Evolutionary conservation across 257 asterid species (phyloP).

Genomic region (Schizonepeta tenuifolia): DNA sequence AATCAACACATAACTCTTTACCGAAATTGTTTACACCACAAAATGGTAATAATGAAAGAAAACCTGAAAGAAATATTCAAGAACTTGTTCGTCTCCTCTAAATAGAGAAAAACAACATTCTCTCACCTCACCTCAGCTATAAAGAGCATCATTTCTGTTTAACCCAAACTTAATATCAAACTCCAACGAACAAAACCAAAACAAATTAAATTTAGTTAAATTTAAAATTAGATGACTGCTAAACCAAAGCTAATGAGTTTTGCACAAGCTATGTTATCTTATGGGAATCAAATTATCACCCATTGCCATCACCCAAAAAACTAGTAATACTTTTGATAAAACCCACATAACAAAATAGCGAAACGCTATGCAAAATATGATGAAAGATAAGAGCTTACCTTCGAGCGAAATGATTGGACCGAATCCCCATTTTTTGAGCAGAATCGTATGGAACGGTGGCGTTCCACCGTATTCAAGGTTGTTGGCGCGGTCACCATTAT

Average conservation of each 20-base stretch:
- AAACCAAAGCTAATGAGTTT: neutral
- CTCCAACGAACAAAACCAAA: neutral
- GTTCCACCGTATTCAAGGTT: conserved; percentile 16
- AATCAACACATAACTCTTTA: neutral
- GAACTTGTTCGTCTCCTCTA: neutral
- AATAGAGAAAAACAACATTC: neutral
- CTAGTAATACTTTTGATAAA: neutral
- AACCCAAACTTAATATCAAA: neutral
- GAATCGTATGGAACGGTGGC: conserved; percentile 27
- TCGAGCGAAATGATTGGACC: neutral
- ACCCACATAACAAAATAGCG: neutral
- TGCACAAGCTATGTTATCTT: neutral
- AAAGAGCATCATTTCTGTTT: neutral
- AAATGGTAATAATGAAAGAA: neutral
- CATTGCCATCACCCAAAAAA: neutral
- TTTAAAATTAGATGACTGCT: neutral
- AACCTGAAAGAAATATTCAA: neutral
- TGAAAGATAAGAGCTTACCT: conserved; percentile 30
- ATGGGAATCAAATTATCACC: neutral
- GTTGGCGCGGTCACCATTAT: conserved; percentile 23
- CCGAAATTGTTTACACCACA: neutral
- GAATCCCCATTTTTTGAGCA: conserved; percentile 17
- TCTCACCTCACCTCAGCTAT: neutral
- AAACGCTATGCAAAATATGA: no score
- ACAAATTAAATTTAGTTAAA: neutral